Percentiles rank a stretch among this genome's conserved stretches.
Conservation (phyloP, 2,329 filamentous ascomycete species). For the Lanzia echinophila region DNA sequence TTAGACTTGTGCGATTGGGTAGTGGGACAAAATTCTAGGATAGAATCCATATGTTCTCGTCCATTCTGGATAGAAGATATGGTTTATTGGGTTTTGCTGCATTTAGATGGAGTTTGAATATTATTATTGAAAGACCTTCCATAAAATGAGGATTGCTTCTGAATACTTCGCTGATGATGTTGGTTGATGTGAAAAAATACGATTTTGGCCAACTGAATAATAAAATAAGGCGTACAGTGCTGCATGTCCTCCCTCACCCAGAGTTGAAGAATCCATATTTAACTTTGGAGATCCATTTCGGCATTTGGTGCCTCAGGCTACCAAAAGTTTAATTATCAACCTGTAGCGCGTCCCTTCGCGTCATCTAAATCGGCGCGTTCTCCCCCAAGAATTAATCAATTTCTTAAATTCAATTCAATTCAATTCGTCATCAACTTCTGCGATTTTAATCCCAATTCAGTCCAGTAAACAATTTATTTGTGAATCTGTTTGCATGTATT, state of each 20-base stretch:
- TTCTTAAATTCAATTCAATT: background rate
- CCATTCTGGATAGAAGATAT: background rate
- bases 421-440: background rate
- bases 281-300: background rate
- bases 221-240: too few relatives aligned
- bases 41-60: background rate
- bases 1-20: slow-evolving; percentile 7
- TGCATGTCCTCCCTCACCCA: too few relatives aligned
- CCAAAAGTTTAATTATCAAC: too few relatives aligned
- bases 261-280: background rate
- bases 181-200: too few relatives aligned
- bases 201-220: too few relatives aligned
- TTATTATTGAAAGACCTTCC: background rate
- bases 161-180: too few relatives aligned
- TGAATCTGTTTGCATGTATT: background rate
- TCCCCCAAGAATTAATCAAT: background rate
- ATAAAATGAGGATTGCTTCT: too few relatives aligned
- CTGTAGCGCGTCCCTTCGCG: too few relatives aligned
- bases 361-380: too few relatives aligned
- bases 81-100: background rate
- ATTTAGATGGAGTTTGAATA: background rate
- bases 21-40: background rate
- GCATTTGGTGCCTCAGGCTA: background rate
- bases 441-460: background rate
- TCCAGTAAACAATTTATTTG: background rate